A percentile compares a stretch with the other conserved stretches of the same genome.
Conservation (phyloP, 2,329 filamentous ascomycete species). For the Fusarium sp. region DNA sequence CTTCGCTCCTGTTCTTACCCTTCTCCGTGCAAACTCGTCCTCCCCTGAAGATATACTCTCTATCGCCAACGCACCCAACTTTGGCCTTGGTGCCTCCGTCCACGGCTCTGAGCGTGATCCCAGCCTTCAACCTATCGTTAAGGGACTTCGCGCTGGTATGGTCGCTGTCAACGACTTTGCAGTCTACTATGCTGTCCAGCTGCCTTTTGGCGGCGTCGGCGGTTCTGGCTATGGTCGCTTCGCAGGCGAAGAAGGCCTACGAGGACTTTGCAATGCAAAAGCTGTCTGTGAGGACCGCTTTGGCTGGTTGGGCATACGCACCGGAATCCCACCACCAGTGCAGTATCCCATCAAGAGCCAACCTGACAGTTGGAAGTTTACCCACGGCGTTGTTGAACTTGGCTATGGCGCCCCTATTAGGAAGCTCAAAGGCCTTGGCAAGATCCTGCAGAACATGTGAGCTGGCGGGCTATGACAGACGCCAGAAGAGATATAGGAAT, state of each 20-base stretch:
- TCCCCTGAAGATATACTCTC: slow-evolving; percentile 71
- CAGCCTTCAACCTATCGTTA: slow-evolving; percentile 72
- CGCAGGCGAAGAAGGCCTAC: slow-evolving; percentile 87
- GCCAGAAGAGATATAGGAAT: neutral
- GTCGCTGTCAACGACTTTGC: slow-evolving; percentile 97
- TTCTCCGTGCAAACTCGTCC: slow-evolving; percentile 79
- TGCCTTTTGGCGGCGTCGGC: slow-evolving; percentile 92
- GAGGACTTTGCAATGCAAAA: slow-evolving; percentile 88
- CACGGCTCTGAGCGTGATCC: slow-evolving; percentile 76
- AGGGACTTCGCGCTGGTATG: slow-evolving; percentile 83
- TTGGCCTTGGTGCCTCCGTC: slow-evolving; percentile 88
- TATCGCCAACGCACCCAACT: slow-evolving; percentile 85
- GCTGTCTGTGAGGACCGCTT: slow-evolving; percentile 82
- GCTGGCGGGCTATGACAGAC: neutral
- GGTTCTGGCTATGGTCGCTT: slow-evolving; percentile 95
- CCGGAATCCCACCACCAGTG: slow-evolving; percentile 81
- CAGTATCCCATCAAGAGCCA: slow-evolving; percentile 82
- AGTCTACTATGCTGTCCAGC: slow-evolving; percentile 89
- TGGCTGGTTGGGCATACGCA: slow-evolving; percentile 71
- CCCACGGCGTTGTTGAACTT: slow-evolving; percentile 68
- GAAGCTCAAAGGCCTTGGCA: slow-evolving; percentile 55
- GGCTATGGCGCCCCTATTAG: slow-evolving; percentile 62
- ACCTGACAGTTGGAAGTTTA: slow-evolving; percentile 72
- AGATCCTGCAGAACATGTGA: slow-evolving; percentile 58
- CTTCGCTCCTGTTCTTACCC: slow-evolving; percentile 89